These are phyloP conservation scores for Parsonsia alboflavescens DNA, from an alignment of 257 asterid genomes.

Conservation along the genomic window DNA sequence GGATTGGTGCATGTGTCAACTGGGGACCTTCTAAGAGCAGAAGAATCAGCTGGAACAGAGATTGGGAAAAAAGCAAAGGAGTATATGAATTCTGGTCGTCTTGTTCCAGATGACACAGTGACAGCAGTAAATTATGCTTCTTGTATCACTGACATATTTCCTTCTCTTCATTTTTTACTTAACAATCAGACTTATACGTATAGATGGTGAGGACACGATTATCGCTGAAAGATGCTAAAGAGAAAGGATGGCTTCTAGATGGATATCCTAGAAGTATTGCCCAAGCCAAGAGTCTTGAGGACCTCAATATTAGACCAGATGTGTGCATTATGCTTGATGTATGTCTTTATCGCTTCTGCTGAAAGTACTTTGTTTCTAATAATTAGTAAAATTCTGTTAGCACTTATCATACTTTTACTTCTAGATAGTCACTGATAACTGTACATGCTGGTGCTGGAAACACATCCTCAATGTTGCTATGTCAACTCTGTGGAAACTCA, in stretches of 20 bases:
- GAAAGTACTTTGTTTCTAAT: neutral
- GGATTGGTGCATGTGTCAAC: conserved; percentile 91
- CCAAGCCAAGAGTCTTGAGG: conserved; percentile 87
- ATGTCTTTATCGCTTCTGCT: conserved; percentile 25
- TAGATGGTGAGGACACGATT: conserved; percentile 86
- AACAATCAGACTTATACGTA: conserved; percentile 20
- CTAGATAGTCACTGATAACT: neutral
- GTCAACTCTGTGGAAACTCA: neutral
- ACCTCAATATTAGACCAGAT: conserved; percentile 72
- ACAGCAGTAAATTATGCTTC: conserved; percentile 57
- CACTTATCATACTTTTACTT: neutral
- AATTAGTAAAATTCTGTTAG: neutral
- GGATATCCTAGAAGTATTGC: conserved; percentile 82
- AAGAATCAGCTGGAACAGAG: conserved; percentile 75
- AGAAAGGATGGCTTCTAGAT: conserved; percentile 96
- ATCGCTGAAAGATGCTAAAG: conserved; percentile 70
- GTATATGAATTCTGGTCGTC: conserved; percentile 75
- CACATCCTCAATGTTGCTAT: neutral
- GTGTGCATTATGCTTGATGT: conserved; percentile 77
- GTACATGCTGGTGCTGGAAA: neutral
- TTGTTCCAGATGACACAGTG: conserved; percentile 90
- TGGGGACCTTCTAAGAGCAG: conserved; percentile 95
- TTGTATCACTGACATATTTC: neutral
- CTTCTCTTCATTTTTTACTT: conserved; percentile 15
- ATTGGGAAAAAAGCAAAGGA: conserved; percentile 85